Percentiles rank a stretch among this genome's conserved stretches.
Conservation (phyloP, 495 filamentous ascomycete species). For the Cryomyces antarcticus region DNA sequence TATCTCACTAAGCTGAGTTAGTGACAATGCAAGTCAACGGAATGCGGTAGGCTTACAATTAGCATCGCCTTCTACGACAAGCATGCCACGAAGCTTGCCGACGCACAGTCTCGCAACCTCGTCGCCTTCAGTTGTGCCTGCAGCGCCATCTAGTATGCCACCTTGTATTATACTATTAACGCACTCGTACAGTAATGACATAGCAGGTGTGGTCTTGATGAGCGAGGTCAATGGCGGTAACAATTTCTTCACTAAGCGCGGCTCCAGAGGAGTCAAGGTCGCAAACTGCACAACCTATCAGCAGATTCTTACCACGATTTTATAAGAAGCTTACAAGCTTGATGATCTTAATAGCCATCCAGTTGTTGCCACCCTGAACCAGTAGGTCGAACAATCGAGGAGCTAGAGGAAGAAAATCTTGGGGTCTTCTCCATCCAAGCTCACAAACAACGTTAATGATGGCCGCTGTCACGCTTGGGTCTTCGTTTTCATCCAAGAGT, state of each 20-base stretch:
- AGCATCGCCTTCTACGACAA: conserved; percentile 76
- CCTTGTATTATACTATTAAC: conserved; percentile 97
- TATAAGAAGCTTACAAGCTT: conserved; percentile 47
- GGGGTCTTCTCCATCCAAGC: conserved; percentile 77
- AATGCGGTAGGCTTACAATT: conserved; percentile 41
- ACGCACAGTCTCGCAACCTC: conserved; percentile 91
- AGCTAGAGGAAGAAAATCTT: conserved; percentile 82
- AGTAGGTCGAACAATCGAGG: conserved; percentile 81
- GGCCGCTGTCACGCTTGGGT: conserved; percentile 83
- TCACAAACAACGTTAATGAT: conserved; percentile 96
- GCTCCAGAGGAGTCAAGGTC: conserved; percentile 80
- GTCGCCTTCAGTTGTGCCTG: conserved; percentile 58
- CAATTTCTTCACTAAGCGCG: conserved; percentile 77
- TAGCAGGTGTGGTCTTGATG: conserved; percentile 82
- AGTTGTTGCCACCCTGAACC: conserved; percentile 89
- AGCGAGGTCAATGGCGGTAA: conserved; percentile 82
- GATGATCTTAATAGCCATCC: conserved; percentile 99
- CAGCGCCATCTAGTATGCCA: conserved; percentile 65
- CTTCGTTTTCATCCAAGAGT: conserved; percentile 74
- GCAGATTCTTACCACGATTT: neutral
- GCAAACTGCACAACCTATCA: conserved; percentile 47
- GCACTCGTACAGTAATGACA: conserved; percentile 93
- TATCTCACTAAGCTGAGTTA: conserved; percentile 55
- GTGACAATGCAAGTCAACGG: neutral
- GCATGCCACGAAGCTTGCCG: conserved; percentile 80